Percentiles rank a stretch among this genome's conserved stretches.
These are phyloP conservation scores for Aspergillus neotritici DNA, from an alignment of 2,329 filamentous ascomycete genomes.

Conservation along the genomic window DNA sequence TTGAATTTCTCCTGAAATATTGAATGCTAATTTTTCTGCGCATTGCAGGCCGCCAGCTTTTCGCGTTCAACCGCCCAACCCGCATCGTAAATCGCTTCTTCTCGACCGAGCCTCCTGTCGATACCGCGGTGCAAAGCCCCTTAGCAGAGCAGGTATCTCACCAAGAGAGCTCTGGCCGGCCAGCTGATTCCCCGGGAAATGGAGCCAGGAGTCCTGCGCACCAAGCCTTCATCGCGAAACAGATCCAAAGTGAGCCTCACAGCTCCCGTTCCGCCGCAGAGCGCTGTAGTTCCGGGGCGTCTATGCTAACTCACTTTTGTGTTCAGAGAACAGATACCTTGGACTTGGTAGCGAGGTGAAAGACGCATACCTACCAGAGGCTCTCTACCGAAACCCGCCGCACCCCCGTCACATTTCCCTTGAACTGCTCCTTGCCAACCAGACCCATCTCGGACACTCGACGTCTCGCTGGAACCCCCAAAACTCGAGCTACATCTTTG, in stretches of 20 bases:
- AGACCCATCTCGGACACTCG: constrained; percentile 84
- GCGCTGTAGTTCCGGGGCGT: no score
- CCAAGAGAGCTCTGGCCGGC: constrained; percentile 10
- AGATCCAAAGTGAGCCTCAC: constrained; percentile 21
- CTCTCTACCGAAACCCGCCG: constrained; percentile 62
- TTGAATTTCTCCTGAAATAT: neutral
- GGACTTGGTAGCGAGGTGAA: constrained; percentile 27
- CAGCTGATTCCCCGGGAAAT: constrained; percentile 1
- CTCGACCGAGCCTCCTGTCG: constrained; percentile 26
- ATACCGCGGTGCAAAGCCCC: constrained; percentile 19
- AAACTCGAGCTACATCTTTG: constrained; percentile 91
- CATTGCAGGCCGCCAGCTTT: constrained; percentile 33
- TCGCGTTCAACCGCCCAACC: constrained; percentile 28
- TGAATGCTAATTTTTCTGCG: constrained; percentile 11
- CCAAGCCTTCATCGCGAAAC: constrained; percentile 13
- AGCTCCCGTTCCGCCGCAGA: neutral
- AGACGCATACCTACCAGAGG: constrained; percentile 29
- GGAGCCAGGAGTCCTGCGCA: constrained; percentile 5
- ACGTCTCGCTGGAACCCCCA: constrained; percentile 90
- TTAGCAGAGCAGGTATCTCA: constrained; percentile 8
- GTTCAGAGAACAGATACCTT: constrained; percentile 27
- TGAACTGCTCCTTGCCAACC: constrained; percentile 80
- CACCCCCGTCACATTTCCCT: constrained; percentile 75
- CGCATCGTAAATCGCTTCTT: constrained; percentile 30
- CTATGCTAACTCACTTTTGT: constrained; percentile 1